These are phyloP conservation scores for Favolaschia claudopus DNA, from an alignment of 768 basidiomycete genomes.

Conservation along the genomic window DNA sequence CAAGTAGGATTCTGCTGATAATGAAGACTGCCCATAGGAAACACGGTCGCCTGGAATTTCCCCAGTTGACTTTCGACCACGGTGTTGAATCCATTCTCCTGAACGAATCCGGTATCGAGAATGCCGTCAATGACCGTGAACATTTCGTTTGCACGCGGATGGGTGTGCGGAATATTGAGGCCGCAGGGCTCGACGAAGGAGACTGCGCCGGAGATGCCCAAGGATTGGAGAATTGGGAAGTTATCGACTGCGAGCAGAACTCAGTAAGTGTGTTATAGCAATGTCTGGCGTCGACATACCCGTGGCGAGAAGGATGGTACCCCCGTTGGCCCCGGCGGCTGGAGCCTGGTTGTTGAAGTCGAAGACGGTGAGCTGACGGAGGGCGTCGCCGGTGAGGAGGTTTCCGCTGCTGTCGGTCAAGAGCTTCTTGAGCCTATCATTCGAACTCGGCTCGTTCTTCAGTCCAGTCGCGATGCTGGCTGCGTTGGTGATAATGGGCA, in stretches of 20 bases:
- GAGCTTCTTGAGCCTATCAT: not conserved
- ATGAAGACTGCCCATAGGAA: too few species aligned
- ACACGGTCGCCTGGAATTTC: too few species aligned
- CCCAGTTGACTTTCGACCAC: too few species aligned
- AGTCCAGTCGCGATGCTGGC: not conserved
- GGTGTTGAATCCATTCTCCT: too few species aligned
- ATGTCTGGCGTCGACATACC: too few species aligned
- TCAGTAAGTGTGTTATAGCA: too few species aligned
- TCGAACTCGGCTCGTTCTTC: not conserved
- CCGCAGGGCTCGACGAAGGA: not conserved
- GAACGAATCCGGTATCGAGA: not conserved
- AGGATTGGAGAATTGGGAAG: not conserved
- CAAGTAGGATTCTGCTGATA: not conserved
- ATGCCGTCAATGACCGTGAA: not conserved
- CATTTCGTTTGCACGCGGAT: too few species aligned
- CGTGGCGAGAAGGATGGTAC: not conserved
- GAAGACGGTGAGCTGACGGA: not conserved
- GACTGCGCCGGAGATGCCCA: not conserved
- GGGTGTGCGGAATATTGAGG: not conserved
- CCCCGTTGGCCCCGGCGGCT: not conserved
- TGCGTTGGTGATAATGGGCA: too few species aligned
- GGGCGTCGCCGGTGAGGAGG: constrained; percentile 1
- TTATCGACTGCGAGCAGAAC: too few species aligned
- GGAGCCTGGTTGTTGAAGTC: too few species aligned
- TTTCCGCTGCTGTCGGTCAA: not conserved